Evolutionary conservation across 768 basidiomycete genomes (phyloP), one percentile per base, ranked within the genome.

Genomic region (Aureoboletus auriporus): DNA sequence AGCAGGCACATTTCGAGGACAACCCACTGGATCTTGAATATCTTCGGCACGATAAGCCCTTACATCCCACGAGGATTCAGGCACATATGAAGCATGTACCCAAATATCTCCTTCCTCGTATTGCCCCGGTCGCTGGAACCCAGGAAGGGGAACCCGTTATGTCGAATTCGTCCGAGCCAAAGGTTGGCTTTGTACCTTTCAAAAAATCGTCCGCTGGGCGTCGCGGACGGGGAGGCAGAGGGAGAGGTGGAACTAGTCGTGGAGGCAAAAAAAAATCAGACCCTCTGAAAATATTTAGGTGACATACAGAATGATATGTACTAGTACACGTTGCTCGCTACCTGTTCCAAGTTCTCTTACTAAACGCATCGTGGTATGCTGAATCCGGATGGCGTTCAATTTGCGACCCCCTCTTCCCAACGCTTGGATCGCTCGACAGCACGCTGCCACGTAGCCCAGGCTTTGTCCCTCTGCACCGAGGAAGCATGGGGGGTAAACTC

Each of bases 31-130:
- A 97, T 62, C 76, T 97, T 10, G 91, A 93, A 47, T 96, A 83
- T 63, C 73, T 97, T 39, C 82, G 91, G 2, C 96, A 98, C 67
- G 96, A 99, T 69, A 92, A 93, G 57, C 89, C 94, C 6, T 73
- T 97, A 5, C 91, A 95, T 59, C 93, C 94, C 0, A 85, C 86
- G 26, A 78, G 93, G 39, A 75, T 94, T 10, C 94, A 96, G 63
- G 71, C 92, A 1, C 94, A 98, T 65, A 89, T 98, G 83, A 97
- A 95, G 66, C 89, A 94, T 67, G 83, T 98, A 5, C 96, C 95
- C 1, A 86, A 84, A 47, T 99, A 99, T 63, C 75, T 98, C 26
- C 74, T 96, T 52, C 94, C 95, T 3, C 82, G 81, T 27, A 86
- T 90, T 41, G 51, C 51, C n/a, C 29, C 55, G 4, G 81, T 86